Base-by-base conservation (phyloP, 495 filamentous ascomycete species). In the Aspergillus haitiensis region DNA sequence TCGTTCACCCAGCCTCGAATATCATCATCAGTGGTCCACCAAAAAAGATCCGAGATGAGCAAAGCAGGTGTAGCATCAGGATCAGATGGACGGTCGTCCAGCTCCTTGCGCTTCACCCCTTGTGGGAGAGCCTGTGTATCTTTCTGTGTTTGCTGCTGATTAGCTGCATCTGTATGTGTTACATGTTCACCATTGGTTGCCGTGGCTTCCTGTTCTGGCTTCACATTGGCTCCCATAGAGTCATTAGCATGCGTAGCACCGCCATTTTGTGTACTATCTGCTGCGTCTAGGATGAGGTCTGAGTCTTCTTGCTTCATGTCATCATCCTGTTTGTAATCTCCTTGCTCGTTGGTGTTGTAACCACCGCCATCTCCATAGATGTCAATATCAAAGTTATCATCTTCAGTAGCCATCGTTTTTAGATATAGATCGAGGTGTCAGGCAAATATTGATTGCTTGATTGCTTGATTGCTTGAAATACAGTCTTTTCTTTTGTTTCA, bases 341-440 rank as follows among this genome's bases (percentile, higher is more conserved):
- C 80, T 31, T 80, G 73, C 31, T 80, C 77, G 48, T 75, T 76
- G 55, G 67, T 67, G 59, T 71, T 77, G 59, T 74, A 76, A 15
- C 79, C 73, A 58, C 82, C 81, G 56, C 87, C 86, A 70, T 97
- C 89, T 62, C 91, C 93, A 72, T 97, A 97, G 75, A 97, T 92
- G 73, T 98, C 95, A 82, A 97, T 96, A 72, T 98, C 94, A 81
- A 97, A 98, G 68, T 96, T 92, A 75, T 94, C 89, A 75, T 96
- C 90, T 67, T 87, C 85, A 60, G 76, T 73, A 64, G 89, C 90
- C 90, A 93, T 93, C 59, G 66, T 82, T 77, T 64, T 67, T 71
- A 73, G 48, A 55, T 68, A 64, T 45, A 61, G 52, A 55, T 63
- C 64, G 65, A 51, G 46, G 59, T 62, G 42, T 68, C 66, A 72